Evolutionary conservation across 2,329 filamentous ascomycete genomes (phyloP).

Genomic region (Fusarium multiceps): DNA sequence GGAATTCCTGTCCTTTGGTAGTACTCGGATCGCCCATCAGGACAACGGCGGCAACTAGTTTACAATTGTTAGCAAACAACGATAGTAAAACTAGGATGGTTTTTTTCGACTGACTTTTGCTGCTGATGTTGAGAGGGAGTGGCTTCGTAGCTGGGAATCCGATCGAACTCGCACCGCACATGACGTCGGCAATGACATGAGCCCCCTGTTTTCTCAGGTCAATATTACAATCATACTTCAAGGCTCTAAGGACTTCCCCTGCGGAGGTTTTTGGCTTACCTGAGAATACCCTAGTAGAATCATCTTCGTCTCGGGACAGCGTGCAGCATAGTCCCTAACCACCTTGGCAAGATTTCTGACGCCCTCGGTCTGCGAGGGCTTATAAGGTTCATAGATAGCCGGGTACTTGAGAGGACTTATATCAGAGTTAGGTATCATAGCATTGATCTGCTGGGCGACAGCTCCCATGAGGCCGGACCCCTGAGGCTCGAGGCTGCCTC

Average conservation of each 20-base stretch:
- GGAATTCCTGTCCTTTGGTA: slow-evolving; percentile 32
- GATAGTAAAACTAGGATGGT: fast-evolving
- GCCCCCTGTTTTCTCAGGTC: slow-evolving; percentile 24
- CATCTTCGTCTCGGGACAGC: slow-evolving; percentile 37
- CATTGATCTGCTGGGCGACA: slow-evolving; percentile 24
- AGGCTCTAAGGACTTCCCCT: fast-evolving
- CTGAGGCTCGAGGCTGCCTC: slow-evolving; percentile 36
- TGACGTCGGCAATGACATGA: slow-evolving; percentile 37
- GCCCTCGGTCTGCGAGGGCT: slow-evolving; percentile 34
- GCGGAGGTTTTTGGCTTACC: not conserved
- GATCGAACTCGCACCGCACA: slow-evolving; percentile 38
- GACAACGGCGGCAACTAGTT: slow-evolving; percentile 35
- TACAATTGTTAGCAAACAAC: not conserved
- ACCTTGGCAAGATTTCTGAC: slow-evolving; percentile 16
- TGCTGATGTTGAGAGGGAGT: not conserved
- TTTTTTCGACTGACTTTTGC: slow-evolving; percentile 20
- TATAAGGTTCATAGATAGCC: slow-evolving; percentile 30
- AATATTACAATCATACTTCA: not conserved
- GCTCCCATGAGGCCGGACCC: slow-evolving; percentile 40
- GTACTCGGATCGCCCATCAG: slow-evolving; percentile 44
- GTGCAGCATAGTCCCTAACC: slow-evolving; percentile 16
- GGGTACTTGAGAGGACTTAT: slow-evolving; percentile 32
- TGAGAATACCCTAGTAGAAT: slow-evolving; percentile 43
- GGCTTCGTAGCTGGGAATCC: slow-evolving; percentile 37
- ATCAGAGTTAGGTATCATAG: slow-evolving; percentile 21